These are phyloP conservation scores for Fraxinus platypoda DNA, from an alignment of 305 asterid species.

Conservation along the genomic window DNA sequence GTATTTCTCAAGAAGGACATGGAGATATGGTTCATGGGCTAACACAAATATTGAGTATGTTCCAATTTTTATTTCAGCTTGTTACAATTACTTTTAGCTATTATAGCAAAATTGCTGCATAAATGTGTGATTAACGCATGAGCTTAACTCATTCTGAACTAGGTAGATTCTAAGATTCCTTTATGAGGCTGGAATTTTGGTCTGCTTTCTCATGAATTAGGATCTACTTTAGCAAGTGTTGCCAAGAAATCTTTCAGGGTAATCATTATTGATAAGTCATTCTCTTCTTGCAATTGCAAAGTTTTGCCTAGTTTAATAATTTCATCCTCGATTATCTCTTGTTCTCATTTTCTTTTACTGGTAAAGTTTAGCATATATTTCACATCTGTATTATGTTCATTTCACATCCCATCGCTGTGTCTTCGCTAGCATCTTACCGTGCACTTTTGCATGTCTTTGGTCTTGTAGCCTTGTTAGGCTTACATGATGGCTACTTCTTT, in stretches of 20 bases:
- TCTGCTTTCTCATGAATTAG: constrained; percentile 12
- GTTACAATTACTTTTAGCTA: neutral
- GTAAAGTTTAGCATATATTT: neutral
- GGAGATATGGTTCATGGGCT: constrained; percentile 94
- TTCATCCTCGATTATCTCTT: neutral
- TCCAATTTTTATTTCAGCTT: constrained; percentile 18
- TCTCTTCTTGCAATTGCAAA: constrained; percentile 5
- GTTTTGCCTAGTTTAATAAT: neutral
- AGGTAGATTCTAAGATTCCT: constrained; percentile 5
- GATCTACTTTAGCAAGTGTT: constrained; percentile 8
- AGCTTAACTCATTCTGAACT: constrained; percentile 9
- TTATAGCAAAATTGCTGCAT: constrained; percentile 16
- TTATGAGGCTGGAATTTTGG: constrained; percentile 3
- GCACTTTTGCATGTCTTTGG: neutral
- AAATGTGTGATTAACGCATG: constrained; percentile 10
- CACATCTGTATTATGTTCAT: neutral
- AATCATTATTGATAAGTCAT: neutral
- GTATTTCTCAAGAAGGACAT: constrained; percentile 85
- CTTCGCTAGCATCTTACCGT: neutral
- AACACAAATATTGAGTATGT: constrained; percentile 77
- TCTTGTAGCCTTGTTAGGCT: constrained; percentile 4
- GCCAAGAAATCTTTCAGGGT: neutral
- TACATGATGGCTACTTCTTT: constrained; percentile 11
- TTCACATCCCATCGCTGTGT: neutral
- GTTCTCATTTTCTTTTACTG: neutral